Evolutionary conservation across 306 rosid species (phyloP).

Genomic region (Albizia julibrissin): DNA sequence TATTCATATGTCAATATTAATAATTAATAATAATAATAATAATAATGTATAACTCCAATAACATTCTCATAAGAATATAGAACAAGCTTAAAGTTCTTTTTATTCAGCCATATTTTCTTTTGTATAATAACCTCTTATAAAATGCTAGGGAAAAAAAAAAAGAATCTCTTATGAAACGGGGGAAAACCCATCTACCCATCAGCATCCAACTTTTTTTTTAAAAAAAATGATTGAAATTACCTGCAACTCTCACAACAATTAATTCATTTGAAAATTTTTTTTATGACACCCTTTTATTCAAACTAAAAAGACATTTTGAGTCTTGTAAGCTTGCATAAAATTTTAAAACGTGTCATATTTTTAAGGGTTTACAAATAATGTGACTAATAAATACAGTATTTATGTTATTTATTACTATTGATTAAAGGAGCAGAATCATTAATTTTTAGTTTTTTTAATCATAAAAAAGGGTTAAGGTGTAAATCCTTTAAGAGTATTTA

Average conservation of each 20-base stretch:
- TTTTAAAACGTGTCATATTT: too few relatives aligned
- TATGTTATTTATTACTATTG: neutral
- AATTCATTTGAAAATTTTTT: neutral
- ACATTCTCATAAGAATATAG: too few relatives aligned
- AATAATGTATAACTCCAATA: too few relatives aligned
- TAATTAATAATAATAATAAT: too few relatives aligned
- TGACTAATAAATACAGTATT: neutral
- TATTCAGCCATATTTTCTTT: too few relatives aligned
- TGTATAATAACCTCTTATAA: neutral
- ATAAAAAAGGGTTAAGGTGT: neutral
- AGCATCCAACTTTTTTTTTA: neutral
- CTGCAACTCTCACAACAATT: neutral
- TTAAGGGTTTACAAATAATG: too few relatives aligned
- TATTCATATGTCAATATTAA: too few relatives aligned
- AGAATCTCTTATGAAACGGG: neutral
- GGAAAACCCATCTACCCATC: neutral
- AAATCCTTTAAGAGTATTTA: too few relatives aligned
- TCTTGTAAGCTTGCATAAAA: neutral
- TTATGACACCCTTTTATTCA: neutral
- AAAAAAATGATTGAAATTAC: neutral
- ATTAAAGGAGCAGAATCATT: neutral
- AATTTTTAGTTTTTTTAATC: neutral
- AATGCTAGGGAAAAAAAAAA: neutral
- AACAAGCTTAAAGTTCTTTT: too few relatives aligned
- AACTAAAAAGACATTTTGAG: neutral